Base-by-base conservation (phyloP, 108 stramenopile genomes). In the Skeletonema menzelii region DNA sequence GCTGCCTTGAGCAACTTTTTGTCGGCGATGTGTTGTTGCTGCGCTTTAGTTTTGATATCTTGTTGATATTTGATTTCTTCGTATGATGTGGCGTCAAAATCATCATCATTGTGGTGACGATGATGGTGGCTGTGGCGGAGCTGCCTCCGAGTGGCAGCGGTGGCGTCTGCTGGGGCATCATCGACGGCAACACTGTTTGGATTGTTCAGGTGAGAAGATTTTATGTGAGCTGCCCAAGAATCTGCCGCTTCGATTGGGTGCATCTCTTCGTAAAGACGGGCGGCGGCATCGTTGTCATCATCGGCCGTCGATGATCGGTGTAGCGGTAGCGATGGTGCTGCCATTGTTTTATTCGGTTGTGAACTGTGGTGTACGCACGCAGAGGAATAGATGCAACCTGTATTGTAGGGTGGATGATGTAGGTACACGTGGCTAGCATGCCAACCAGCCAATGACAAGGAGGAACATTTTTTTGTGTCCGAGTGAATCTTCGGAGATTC, bases 1-100 rank as follows among this genome's bases (percentile, higher is more conserved):
- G 56, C 77, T 11, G 71, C 79, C 55, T 84, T 87, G 17, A 6
- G 32, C 8, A 13, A 34, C 27, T 77, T 72, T 59, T 82, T 69
- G 31, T 67, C 46, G 37, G 65, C 44, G 0, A 7, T 14, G 0
- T 32, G 6, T 27, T 75, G 57, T 24, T 56, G 37, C 1, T 32
- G 27, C 14, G n/a, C n/a, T 42, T 80, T 27, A 8, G 11, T n/a
- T 15, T 47, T 38, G 14, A 69, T 35, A 19, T 56, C 62, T 22
- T 75, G 30, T 12, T 59, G 56, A 27, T 35, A 47, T 58, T 70
- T 70, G n/a, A 69, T 15, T 13, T 59, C 31, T 53, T 77, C 76
- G 2, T 58, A 57, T 57, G 35, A 17, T 11, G 65, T 49, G 42
- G 69, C 49, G 27, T 77, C 76, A 30, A 77, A 53, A 13, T 70